Conservation (phyloP, 2,329 filamentous ascomycete genomes). For the Botrytis medusae region DNA sequence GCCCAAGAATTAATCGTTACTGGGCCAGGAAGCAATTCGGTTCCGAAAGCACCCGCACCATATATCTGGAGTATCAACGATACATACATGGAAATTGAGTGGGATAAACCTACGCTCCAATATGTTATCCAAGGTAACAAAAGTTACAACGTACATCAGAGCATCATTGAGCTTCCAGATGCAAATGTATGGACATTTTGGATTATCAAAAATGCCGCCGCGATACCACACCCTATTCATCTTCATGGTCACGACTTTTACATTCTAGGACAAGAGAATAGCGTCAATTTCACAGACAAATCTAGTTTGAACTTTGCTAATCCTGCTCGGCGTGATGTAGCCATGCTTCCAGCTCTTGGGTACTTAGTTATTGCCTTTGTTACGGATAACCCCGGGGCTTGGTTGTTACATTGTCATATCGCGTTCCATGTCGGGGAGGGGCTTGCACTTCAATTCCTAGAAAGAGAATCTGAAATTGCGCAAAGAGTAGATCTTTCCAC, state of each 20-base stretch:
- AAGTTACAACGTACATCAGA: background rate
- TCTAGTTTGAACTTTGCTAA: background rate
- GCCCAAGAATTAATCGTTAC: background rate
- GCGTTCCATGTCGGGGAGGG: background rate
- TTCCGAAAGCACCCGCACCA: background rate
- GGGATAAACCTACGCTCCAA: background rate
- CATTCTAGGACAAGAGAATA: background rate
- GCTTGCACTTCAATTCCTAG: background rate
- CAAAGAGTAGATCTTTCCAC: background rate
- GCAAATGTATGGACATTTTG: background rate
- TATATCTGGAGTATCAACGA: background rate
- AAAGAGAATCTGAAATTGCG: background rate
- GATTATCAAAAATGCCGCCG: background rate
- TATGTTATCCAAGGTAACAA: background rate
- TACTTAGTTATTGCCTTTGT: background rate
- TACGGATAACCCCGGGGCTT: background rate
- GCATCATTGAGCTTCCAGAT: background rate
- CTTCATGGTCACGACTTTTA: background rate
- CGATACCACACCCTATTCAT: background rate
- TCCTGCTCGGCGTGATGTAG: background rate
- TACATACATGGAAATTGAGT: background rate
- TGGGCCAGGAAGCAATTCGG: background rate
- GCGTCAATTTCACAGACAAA: background rate
- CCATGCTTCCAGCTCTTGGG: background rate
- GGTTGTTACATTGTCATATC: background rate